Percentiles rank a stretch among this genome's conserved stretches.
Conservation (phyloP, 495 filamentous ascomycete genomes). For the Penicillium lagena region DNA sequence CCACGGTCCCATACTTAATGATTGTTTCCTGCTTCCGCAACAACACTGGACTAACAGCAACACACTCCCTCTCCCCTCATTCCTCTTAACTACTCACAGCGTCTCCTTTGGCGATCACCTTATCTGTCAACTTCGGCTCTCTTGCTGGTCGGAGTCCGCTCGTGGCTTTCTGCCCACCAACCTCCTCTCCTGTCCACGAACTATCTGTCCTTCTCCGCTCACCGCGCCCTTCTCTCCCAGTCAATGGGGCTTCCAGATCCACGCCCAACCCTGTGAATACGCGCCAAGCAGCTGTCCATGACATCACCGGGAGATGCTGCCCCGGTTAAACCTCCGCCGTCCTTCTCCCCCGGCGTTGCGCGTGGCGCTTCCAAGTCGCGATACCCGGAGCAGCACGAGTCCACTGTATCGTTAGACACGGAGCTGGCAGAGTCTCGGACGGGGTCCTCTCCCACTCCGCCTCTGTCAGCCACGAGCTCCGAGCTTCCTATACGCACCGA, state of each 20-base stretch:
- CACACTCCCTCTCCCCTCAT: no score
- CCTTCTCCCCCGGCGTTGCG: slow-evolving; percentile 46
- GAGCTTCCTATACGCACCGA: slow-evolving; percentile 38
- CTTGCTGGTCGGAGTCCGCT: slow-evolving; percentile 11
- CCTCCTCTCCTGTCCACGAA: slow-evolving; percentile 6
- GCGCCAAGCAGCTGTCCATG: slow-evolving; percentile 43
- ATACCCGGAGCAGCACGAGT: slow-evolving; percentile 33
- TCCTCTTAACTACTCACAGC: no score
- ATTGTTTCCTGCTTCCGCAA: no score
- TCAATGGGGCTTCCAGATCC: slow-evolving; percentile 30
- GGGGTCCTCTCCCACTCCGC: slow-evolving; percentile 42
- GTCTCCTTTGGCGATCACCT: no score
- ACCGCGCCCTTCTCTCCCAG: slow-evolving; percentile 4
- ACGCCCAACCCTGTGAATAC: slow-evolving; percentile 6
- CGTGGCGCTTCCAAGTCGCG: slow-evolving; percentile 47
- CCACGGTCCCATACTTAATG: no score
- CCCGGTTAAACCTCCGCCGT: slow-evolving; percentile 54
- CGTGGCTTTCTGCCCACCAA: slow-evolving; percentile 23
- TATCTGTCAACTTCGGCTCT: no score
- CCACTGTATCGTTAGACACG: slow-evolving; percentile 36
- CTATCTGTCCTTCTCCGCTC: slow-evolving; percentile 6
- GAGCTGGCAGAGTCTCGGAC: slow-evolving; percentile 45
- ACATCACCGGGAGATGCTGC: slow-evolving; percentile 56
- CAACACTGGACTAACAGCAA: no score
- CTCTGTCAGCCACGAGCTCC: slow-evolving; percentile 25